Base-by-base conservation (phyloP, 352 stramenopile species). In the Pythium graminicola region DNA sequence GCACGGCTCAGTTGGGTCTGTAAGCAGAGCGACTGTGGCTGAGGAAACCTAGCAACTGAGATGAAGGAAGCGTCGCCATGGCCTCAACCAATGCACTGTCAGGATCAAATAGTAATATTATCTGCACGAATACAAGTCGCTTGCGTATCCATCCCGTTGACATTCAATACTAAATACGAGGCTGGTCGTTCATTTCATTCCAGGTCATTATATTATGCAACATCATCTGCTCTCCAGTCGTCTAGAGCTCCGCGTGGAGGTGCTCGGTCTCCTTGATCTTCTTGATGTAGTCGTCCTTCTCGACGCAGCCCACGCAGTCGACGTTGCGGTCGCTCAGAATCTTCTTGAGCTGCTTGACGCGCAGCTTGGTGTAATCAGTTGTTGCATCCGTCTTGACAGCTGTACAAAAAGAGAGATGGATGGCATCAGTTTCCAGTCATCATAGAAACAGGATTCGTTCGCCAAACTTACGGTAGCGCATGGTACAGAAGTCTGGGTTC, bases 221-320 rank as follows among this genome's bases (percentile, higher is more conserved):
- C 14, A 36, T 52, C 46, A 29, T 53, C 22, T 5, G 19, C 38
- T 31, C 16, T 27, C n/a, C 20, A 39, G 16, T 32, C 11, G 54
- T 76, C 69, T 92, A 95, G 67, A 95, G 65, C 54, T 95, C 84
- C 23, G 64, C 60, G 70, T 97, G 80, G 54, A 69, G 52, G 51
- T 69, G 69, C 73, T 96, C 85, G 8, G 86, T 96, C 50, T 89
- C 88, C 73, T 97, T 83, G 72, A 95, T 95, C 65, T 93, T 93
- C 68, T 88, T 89, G 55, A 98, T 93, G 62, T 96, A 98, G 59
- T 98, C 93, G 8, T 72, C 67, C 82, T 98, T 98, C 67, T 98
- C 93, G 23, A 97, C 74, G 57, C 93, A 98, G 27, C 88, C 89
- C 35, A 94, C 71, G 69, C 93, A 98, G 63, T 90, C 76, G 43